A percentile compares a stretch with the other conserved stretches of the same genome.
Conservation (phyloP, 306 rosid species). For the Malus fusca region DNA sequence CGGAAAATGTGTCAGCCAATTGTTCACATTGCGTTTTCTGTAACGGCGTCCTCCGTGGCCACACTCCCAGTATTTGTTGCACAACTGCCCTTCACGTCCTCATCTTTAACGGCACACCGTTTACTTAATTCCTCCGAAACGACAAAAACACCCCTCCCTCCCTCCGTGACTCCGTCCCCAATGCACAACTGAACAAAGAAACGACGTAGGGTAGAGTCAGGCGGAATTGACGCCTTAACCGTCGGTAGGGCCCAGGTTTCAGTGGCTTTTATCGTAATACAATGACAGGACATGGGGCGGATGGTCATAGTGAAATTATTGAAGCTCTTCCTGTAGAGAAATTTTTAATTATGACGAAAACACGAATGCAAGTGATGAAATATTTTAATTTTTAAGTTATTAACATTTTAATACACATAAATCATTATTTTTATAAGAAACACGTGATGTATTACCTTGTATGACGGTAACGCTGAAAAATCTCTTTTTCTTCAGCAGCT, state of each 20-base stretch:
- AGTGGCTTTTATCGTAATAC: slow-evolving; percentile 31
- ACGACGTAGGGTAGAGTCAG: slow-evolving; percentile 5
- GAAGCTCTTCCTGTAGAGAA: background rate
- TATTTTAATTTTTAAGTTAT: too few relatives aligned
- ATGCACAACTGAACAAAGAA: background rate
- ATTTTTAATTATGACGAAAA: too few relatives aligned
- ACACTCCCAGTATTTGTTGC: background rate
- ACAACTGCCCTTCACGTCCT: background rate
- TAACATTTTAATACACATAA: too few relatives aligned
- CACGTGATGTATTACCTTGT: too few relatives aligned
- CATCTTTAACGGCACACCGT: background rate
- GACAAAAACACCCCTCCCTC: slow-evolving; percentile 20
- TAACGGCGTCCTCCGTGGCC: background rate
- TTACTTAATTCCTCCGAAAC: background rate
- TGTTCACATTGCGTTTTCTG: background rate
- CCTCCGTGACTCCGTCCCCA: background rate
- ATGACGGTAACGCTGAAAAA: too few relatives aligned
- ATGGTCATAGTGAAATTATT: slow-evolving; percentile 2
- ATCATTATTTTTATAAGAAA: too few relatives aligned
- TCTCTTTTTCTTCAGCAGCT: too few relatives aligned
- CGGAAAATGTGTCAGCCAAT: background rate
- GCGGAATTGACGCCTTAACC: slow-evolving; percentile 57
- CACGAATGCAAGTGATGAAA: too few relatives aligned
- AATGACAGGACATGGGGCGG: background rate
- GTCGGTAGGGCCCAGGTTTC: slow-evolving; percentile 30